These are phyloP conservation scores for Tremellales sp. DNA, from an alignment of 1,284 basidiomycete species.

Conservation along the genomic window DNA sequence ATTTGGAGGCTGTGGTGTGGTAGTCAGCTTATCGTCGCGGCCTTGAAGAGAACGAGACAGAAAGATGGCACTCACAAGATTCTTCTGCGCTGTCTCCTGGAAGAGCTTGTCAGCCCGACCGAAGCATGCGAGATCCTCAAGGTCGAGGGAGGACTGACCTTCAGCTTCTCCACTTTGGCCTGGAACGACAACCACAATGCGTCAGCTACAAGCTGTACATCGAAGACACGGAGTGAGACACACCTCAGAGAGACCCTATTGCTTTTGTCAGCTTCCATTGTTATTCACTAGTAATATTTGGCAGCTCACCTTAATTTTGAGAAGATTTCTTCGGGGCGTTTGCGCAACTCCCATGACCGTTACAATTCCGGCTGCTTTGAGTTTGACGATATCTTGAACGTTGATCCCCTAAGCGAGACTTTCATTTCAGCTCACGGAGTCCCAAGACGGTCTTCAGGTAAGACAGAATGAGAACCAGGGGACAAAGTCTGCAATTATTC, in stretches of 20 bases:
- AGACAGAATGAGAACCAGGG: too few relatives aligned
- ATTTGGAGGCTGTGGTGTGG: conserved; percentile 63
- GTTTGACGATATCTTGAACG: conserved; percentile 85
- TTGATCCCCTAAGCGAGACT: conserved; percentile 96
- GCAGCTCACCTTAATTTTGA: conserved; percentile 76
- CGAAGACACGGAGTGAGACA: neutral
- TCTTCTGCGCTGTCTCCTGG: conserved; percentile 80
- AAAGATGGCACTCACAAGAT: conserved; percentile 55
- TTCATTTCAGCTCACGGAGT: too few relatives aligned
- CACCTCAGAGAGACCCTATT: conserved; percentile 43
- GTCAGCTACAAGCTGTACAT: neutral
- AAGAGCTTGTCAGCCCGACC: conserved; percentile 7
- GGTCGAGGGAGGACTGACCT: conserved; percentile 54
- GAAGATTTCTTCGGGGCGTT: conserved; percentile 77
- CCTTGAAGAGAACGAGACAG: neutral
- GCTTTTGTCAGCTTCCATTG: neutral
- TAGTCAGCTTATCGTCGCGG: conserved; percentile 1
- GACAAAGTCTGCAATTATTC: too few relatives aligned
- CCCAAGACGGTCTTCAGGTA: too few relatives aligned
- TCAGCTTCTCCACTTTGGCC: conserved; percentile 93
- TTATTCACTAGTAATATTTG: conserved; percentile 9
- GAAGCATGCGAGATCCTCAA: neutral
- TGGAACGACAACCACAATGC: conserved; percentile 15
- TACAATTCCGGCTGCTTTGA: conserved; percentile 62
- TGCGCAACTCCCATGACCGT: conserved; percentile 52